These are phyloP conservation scores for Hordeum vulgare DNA, from an alignment of 176 grass and related monocot species.

Conservation along the genomic window DNA sequence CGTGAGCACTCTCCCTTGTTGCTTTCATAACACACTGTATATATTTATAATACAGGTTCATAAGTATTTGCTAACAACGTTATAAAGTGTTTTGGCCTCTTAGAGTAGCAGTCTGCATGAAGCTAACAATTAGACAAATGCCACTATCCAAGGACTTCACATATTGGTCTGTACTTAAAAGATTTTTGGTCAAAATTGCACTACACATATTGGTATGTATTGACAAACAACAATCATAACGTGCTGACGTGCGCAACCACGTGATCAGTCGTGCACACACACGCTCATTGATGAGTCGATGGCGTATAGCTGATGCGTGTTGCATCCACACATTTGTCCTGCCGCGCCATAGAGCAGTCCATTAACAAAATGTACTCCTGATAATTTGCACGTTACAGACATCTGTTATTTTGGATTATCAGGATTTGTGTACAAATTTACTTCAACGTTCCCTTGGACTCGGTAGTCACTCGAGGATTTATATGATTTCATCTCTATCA, in stretches of 20 bases:
- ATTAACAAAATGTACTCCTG: not conserved
- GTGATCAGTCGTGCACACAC: not conserved
- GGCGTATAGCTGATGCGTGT: not conserved
- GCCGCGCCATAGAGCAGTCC: not conserved
- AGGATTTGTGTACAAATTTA: not conserved
- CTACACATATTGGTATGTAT: too few relatives aligned
- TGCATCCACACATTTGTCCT: not conserved
- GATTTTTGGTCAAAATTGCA: not conserved
- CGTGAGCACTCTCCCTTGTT: conserved; percentile 42
- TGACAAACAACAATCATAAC: not conserved
- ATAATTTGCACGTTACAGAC: not conserved
- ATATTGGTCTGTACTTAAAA: not conserved
- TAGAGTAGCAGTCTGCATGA: not conserved
- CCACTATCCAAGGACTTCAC: not conserved
- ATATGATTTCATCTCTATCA: not conserved
- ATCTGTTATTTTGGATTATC: not conserved
- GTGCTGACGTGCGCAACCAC: not conserved
- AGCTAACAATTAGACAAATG: not conserved
- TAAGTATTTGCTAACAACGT: not conserved
- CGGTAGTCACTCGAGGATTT: not conserved
- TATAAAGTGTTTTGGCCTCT: not conserved
- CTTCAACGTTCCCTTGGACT: not conserved
- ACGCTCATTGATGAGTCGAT: not conserved
- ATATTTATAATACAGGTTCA: not conserved
- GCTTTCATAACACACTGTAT: not conserved